Base-by-base conservation (phyloP, 2,329 filamentous ascomycete genomes). In the Ophiostoma perfectum region DNA sequence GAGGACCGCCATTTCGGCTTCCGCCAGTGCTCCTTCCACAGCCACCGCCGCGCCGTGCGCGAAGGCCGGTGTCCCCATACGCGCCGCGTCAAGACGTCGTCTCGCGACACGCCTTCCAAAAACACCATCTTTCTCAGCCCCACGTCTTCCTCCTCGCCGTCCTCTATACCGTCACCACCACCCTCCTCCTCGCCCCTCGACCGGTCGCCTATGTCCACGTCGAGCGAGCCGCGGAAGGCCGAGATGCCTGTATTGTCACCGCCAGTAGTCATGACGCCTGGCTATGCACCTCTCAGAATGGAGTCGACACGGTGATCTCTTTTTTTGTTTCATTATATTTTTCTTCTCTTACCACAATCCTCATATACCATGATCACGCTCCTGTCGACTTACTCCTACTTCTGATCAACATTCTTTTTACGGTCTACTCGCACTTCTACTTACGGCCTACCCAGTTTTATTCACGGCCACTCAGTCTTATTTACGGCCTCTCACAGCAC, bases 1-100 rank as follows among this genome's bases (percentile, higher is more conserved):
- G 84, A 85, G 63, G 82, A 86, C 77, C 82, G 84, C 47, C 79
- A 82, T 66, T 86, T 86, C 73, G 85, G 84, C n/a, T 87, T 86
- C 75, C 80, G 85, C 38, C 83, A 85, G 75, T 87, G 85, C 75
- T 85, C 84, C 12, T 87, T 87, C 72, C 85, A 87, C 74, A 85
- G 82, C 49, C 85, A 87, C 73, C 80, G 85, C 27, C 80, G 82
- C 4, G 76, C 78, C 7, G 83, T 86, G 45, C 84, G 84, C 27
- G 81, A 87, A 75, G 80, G 80, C 5, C 76, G 76, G n/a, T 87
- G 85, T 70, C 84, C 84, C 14, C 81, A 86, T 72, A 36, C 18
- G 64, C 63, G 39, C 44, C 44, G 63, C 55, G 38, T 45, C 4
- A 41, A 58, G 39, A 47, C 49, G 8, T 39, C 47, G 3, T 12